Conservation (phyloP, 2,329 filamentous ascomycete species). For the Hirsutella rhossiliensis region DNA sequence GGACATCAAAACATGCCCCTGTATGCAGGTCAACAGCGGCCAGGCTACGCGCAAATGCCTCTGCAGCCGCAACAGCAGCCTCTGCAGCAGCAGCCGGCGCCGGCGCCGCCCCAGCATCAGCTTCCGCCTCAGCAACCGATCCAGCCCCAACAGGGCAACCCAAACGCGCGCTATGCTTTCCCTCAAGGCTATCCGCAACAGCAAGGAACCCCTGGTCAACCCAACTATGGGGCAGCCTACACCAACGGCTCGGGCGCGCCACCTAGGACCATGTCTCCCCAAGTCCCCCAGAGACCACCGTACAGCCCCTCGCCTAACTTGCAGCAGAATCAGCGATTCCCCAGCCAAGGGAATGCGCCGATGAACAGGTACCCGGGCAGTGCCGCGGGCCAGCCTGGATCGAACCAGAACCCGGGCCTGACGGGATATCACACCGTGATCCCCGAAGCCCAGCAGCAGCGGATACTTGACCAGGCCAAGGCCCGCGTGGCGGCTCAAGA, state of each 20-base stretch:
- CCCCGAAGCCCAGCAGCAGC: conserved; percentile 35
- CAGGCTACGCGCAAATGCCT: conserved; percentile 28
- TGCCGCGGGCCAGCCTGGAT: conserved; percentile 14
- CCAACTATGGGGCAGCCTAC: conserved; percentile 20
- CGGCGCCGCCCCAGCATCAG: neutral
- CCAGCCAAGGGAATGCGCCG: conserved; percentile 15
- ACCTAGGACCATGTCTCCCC: conserved; percentile 31
- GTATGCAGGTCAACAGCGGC: conserved; percentile 33
- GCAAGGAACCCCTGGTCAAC: conserved; percentile 22
- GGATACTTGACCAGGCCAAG: conserved; percentile 38
- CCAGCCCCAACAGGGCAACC: conserved; percentile 23
- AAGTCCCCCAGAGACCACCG: conserved; percentile 23
- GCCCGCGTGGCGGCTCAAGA: conserved; percentile 33
- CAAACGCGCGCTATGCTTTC: conserved; percentile 29
- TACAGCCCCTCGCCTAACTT: conserved; percentile 28
- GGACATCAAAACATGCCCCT: conserved; percentile 37
- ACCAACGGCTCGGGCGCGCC: conserved; percentile 31
- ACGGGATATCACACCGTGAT: conserved; percentile 38
- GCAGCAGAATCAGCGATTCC: conserved; percentile 18
- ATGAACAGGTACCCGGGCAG: conserved; percentile 22
- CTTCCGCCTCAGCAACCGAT: neutral
- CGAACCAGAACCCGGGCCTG: conserved; percentile 23
- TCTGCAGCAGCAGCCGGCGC: neutral
- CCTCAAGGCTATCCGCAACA: conserved; percentile 26
- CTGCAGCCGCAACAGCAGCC: conserved; percentile 3